phyloP scores from a whole-genome alignment of 176 grass and related monocot species.

The Cocos nucifera region DNA sequence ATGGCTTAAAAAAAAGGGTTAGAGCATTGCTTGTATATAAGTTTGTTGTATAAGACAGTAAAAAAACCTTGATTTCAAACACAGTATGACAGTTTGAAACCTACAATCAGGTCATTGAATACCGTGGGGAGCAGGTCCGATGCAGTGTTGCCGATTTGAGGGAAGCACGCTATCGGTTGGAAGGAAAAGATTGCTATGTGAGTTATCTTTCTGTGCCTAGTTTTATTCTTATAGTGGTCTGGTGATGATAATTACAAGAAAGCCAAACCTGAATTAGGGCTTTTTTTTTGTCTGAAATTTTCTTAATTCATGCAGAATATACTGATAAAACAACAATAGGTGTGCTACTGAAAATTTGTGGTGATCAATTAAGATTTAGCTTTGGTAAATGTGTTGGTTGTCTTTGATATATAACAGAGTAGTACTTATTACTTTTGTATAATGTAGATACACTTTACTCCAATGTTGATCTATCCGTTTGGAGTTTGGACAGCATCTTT shows the following conservation, averaged over 20 bases:
- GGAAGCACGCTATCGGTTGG: slow-evolving; percentile 58
- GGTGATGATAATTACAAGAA: not conserved
- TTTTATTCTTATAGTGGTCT: not conserved
- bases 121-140: slow-evolving; percentile 90
- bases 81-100: not conserved
- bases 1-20: too few species aligned
- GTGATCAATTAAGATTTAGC: too few species aligned
- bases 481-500: too few species aligned
- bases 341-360: too few species aligned
- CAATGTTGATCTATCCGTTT: too few species aligned
- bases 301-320: not conserved
- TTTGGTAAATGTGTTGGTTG: too few species aligned
- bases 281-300: not conserved
- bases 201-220: slow-evolving; percentile 26
- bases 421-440: too few species aligned
- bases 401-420: too few species aligned
- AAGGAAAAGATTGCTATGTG: slow-evolving; percentile 99
- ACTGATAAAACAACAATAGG: too few species aligned
- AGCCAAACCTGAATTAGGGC: too few species aligned
- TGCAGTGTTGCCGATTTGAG: slow-evolving; percentile 85
- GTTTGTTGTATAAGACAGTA: not conserved
- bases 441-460: too few species aligned
- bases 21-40: slow-evolving; percentile 11
- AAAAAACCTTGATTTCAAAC: too few species aligned
- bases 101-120: slow-evolving; percentile 70